Evolutionary conservation across 2,329 filamentous ascomycete genomes (phyloP).

Genomic region (Celoporthe dispersa): DNA sequence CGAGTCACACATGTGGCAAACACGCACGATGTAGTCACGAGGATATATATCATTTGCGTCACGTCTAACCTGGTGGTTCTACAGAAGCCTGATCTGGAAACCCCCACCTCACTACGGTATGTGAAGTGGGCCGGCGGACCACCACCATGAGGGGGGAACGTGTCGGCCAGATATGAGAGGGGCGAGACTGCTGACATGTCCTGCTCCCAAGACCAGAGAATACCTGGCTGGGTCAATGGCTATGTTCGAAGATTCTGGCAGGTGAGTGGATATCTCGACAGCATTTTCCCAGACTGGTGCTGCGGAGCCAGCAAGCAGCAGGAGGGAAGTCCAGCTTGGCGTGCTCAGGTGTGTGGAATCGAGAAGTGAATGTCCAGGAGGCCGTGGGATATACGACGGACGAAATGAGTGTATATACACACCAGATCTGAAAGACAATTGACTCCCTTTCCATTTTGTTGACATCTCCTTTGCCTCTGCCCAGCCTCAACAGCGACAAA

Average conservation of each 20-base stretch:
- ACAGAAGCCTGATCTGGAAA: constrained; percentile 95
- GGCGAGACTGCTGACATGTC: neutral
- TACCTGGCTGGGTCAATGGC: constrained; percentile 89
- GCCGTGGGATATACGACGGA: neutral
- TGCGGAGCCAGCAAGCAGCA: neutral
- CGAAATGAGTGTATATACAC: neutral
- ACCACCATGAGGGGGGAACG: neutral
- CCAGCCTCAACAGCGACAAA: neutral
- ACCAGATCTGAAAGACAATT: neutral
- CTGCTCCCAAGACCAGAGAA: constrained; percentile 67
- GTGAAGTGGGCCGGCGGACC: constrained; percentile 22
- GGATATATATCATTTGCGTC: constrained; percentile 2
- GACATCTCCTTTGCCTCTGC: neutral
- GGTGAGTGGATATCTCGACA: constrained; percentile 58
- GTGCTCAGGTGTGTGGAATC: neutral
- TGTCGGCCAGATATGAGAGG: neutral
- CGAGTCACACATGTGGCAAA: neutral
- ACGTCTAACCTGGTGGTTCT: constrained; percentile 7
- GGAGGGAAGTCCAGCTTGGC: neutral
- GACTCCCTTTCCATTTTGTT: neutral
- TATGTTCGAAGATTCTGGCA: constrained; percentile 99
- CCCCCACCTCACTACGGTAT: constrained; percentile 93
- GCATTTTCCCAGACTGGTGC: constrained; percentile 7
- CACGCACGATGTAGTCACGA: constrained; percentile 1
- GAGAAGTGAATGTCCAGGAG: neutral